Base-by-base conservation (phyloP, 495 filamentous ascomycete species). In the Hypoxylon perforatum region DNA sequence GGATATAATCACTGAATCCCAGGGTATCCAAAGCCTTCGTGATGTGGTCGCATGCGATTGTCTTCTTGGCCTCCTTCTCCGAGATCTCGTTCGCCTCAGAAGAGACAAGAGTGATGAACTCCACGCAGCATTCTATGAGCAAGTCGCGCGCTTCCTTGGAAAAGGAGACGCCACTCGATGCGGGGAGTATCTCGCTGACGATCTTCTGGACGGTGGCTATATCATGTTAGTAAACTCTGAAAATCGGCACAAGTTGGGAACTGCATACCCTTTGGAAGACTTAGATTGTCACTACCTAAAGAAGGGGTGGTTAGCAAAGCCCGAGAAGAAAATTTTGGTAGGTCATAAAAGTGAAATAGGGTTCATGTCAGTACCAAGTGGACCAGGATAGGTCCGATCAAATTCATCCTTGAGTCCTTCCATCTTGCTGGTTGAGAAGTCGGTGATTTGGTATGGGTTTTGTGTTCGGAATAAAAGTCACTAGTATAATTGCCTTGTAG, bases 21-120 rank as follows among this genome's bases (percentile, higher is more conserved):
- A 99, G 86, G 68, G 96, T 90, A 52, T 90, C 87, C 38, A 99
- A 82, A 3, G 96, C 96, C 71, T 92, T 92, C 69, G 94, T 93
- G 67, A 98, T 94, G 78, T 99, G 95, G 71, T 99, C 95, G 67
- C 91, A 93, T 0, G 93, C 94, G 56, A 99, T 99, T 0, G 95
- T 99, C 82, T 99, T 99, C 84, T 99, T 99, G 10, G 93, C 90
- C 65, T 99, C 95, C 71, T 94, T 96, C 78, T 99, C 95, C 14
- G 93, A 92, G 64, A 99, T 99, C 68, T 99, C 95, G 75, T 99
- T 99, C 8, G 95, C 96, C 80, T 99, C 93, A 35, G 92, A 95
- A 21, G 94, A 97, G 56, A 99, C 91, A 56, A 99, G 85, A 9
- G 96, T 97, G 76, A 99, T 97, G 81, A 98, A 99, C 74, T 99